Evolutionary conservation across 441 rosid genomes (phyloP), one percentile per base, ranked within the genome.

Genomic region (Mallotus repandus): DNA sequence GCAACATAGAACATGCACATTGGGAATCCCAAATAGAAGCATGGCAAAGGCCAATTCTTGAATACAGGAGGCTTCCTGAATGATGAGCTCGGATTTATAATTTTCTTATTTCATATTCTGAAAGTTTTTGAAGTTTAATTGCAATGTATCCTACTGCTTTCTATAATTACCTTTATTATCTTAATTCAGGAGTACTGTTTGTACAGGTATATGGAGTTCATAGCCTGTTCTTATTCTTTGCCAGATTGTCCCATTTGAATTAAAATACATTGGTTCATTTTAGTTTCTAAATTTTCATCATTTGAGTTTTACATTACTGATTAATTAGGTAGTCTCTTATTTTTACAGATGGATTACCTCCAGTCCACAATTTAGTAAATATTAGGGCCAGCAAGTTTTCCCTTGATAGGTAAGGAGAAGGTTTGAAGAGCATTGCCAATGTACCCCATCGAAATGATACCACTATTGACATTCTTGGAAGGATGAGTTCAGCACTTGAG

Each of bases 81-180:
- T 92, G 99, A 98, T 91, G 69, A 86, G 84, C 29, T 74, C 62
- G 2, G 71, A 63, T 59, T 63, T 52, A 5, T 12, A 72, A 16
- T 38, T 69, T 63, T 49, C 67, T 35, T 18, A 49, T 63, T 62
- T 46, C 46, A 41, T 70, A 22, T 25, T 81, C 52, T 75, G 65
- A 66, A 55, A 52, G 62, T 56, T 46, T 43, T 50, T 9, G 63
- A 74, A 14, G 46, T 41, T 55, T 72, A 56, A 75, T 73, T 79
- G 71, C 81, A 91, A 97, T n/a, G 98, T 95, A 95, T 66, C 91
- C 90, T 45, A 61, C 82, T 80, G 88, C 97, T 64, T 87, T 93
- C 48, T 95, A 93, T 74, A 95, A 95, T 72, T 98, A 93, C 84
- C 96, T 95, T 67, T 95, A 93, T 82, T 95, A 84, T 84, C 93